Evolutionary conservation across 2,329 filamentous ascomycete genomes (phyloP).

Genomic region (Monilinia aucupariae): DNA sequence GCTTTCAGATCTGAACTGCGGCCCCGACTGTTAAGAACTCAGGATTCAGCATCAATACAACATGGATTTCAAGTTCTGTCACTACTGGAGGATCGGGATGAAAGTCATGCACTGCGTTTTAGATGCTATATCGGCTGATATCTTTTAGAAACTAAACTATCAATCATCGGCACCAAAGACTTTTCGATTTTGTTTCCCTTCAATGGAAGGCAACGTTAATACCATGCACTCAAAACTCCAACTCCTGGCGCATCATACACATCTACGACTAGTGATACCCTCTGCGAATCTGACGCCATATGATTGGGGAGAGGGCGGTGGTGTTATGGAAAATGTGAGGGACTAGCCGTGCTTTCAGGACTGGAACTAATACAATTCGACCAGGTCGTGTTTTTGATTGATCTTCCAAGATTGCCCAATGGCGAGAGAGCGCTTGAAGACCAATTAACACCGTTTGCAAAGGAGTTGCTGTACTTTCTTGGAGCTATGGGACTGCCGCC

Average conservation of each 20-base stretch:
- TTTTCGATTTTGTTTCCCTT: slow-evolving; percentile 74
- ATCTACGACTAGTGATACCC: slow-evolving; percentile 76
- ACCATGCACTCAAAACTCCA: slow-evolving; percentile 95
- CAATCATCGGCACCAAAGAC: slow-evolving; percentile 45
- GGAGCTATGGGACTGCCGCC: slow-evolving; percentile 46
- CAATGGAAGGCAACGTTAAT: slow-evolving; percentile 60
- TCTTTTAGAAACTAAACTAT: slow-evolving; percentile 45
- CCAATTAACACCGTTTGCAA: slow-evolving; percentile 52
- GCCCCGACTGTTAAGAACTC: neutral
- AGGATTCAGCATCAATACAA: neutral
- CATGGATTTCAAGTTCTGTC: neutral
- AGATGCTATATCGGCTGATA: neutral
- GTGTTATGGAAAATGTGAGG: slow-evolving; percentile 76
- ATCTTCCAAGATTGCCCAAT: slow-evolving; percentile 58
- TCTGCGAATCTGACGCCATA: slow-evolving; percentile 80
- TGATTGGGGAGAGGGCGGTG: slow-evolving; percentile 65
- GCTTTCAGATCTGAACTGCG: neutral
- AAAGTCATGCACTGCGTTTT: neutral
- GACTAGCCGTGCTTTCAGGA: neutral
- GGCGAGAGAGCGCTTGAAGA: slow-evolving; percentile 25
- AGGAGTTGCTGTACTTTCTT: slow-evolving; percentile 50
- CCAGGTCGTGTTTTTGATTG: slow-evolving; percentile 36
- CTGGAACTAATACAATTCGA: slow-evolving; percentile 2
- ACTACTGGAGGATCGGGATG: neutral
- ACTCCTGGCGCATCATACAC: slow-evolving; percentile 69